Evolutionary conservation across 352 stramenopile species (phyloP).

Genomic region (Pythium dissotocum): DNA sequence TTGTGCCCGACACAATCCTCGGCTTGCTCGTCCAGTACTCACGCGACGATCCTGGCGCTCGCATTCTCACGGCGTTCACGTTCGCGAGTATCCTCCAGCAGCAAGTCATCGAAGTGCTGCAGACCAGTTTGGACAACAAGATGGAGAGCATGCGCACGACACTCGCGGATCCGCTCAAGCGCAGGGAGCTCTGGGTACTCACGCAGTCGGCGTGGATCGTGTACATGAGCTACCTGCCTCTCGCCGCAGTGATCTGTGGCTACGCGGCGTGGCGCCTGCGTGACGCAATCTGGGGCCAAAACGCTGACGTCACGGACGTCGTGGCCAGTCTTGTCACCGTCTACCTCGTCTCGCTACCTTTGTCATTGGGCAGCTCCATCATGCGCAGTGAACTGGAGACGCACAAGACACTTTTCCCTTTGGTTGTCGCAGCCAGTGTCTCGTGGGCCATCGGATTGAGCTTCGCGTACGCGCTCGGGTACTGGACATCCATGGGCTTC

Average conservation of each 20-base stretch:
- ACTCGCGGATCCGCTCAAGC: slow-evolving; percentile 22
- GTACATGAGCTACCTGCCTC: slow-evolving; percentile 26
- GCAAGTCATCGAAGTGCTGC: slow-evolving; percentile 17
- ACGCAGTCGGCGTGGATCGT: slow-evolving; percentile 23
- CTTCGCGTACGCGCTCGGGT: slow-evolving; percentile 40
- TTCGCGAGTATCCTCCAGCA: slow-evolving; percentile 23
- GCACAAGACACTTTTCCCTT: slow-evolving; percentile 12
- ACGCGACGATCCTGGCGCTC: slow-evolving; percentile 26
- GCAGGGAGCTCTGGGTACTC: slow-evolving; percentile 21
- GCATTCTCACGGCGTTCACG: slow-evolving; percentile 28
- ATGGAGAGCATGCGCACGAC: slow-evolving; percentile 10
- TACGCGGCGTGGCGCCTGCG: slow-evolving; percentile 22
- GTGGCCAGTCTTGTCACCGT: slow-evolving; percentile 22
- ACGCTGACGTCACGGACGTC: slow-evolving; percentile 27
- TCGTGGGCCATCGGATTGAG: slow-evolving; percentile 22
- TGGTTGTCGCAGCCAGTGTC: slow-evolving; percentile 9
- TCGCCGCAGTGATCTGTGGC: slow-evolving; percentile 13
- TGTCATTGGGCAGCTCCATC: slow-evolving; percentile 21
- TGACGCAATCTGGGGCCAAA: slow-evolving; percentile 24
- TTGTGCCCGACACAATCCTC: slow-evolving; percentile 23
- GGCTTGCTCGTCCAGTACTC: slow-evolving; percentile 26
- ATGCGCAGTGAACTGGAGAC: slow-evolving; percentile 17
- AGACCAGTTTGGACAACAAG: slow-evolving; percentile 10
- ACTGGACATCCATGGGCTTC: slow-evolving; percentile 40
- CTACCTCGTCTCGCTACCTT: slow-evolving; percentile 24